These are phyloP conservation scores for Nannochloris sp. DNA, from an alignment of 139 green algal genomes.

Conservation along the genomic window DNA sequence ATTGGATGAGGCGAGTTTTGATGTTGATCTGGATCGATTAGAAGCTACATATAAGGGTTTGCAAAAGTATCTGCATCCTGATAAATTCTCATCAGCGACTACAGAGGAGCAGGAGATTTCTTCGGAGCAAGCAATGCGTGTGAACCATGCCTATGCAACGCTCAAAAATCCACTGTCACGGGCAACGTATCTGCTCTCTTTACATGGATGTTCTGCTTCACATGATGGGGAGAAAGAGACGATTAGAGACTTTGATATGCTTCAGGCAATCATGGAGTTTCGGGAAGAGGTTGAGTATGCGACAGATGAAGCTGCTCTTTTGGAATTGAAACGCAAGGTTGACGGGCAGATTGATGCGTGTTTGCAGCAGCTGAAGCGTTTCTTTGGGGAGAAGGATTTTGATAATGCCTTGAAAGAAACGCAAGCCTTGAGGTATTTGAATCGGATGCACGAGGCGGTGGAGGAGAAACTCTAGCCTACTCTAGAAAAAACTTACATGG, in stretches of 20 bases:
- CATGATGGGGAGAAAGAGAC: neutral
- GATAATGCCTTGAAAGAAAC: neutral
- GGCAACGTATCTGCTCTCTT: neutral
- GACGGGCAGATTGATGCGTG: neutral
- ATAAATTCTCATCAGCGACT: conserved; percentile 1
- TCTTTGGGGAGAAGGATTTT: conserved; percentile 1
- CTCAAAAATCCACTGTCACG: neutral
- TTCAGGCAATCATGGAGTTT: neutral
- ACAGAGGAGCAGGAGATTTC: neutral
- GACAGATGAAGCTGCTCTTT: conserved; percentile 2
- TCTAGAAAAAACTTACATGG: neutral
- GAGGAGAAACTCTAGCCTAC: neutral
- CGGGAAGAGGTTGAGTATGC: conserved; percentile 1
- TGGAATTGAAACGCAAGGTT: neutral
- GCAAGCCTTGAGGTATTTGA: neutral
- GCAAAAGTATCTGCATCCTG: conserved; percentile 1
- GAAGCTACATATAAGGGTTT: conserved; percentile 2
- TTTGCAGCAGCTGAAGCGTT: neutral
- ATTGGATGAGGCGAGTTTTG: neutral
- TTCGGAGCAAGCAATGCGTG: neutral
- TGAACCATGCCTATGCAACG: neutral
- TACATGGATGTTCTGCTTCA: neutral
- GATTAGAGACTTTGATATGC: neutral
- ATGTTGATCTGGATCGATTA: neutral
- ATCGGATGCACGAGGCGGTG: neutral